phyloP scores from a whole-genome alignment of 1,139 yeast genomes.

The Sugiyamaella paludigena region DNA sequence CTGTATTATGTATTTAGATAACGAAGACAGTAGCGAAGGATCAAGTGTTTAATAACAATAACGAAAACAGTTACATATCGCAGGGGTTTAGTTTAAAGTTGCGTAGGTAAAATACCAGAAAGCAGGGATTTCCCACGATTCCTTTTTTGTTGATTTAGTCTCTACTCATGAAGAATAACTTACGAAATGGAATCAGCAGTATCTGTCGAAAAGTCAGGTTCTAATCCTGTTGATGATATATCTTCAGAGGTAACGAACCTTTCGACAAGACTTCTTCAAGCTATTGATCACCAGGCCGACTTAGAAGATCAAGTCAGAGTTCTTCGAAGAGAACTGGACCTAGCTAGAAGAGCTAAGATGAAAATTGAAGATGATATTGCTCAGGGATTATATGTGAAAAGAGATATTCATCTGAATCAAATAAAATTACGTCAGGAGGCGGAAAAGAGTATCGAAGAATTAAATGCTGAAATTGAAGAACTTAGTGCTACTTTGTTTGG shows the following conservation, averaged over 20 bases:
- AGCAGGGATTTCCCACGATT: too few species aligned
- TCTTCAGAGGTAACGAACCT: slow-evolving; percentile 31
- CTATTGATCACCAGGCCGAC: slow-evolving; percentile 39
- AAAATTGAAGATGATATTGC: slow-evolving; percentile 28
- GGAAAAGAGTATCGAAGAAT: slow-evolving; percentile 50
- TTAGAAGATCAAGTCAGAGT: slow-evolving; percentile 37
- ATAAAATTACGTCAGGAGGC: slow-evolving; percentile 40
- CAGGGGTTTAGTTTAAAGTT: too few species aligned
- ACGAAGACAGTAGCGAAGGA: too few species aligned
- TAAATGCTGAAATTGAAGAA: slow-evolving; percentile 69
- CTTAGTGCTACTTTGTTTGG: slow-evolving; percentile 63
- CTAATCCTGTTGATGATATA: background rate
- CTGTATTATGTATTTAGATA: too few species aligned
- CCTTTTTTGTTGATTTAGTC: too few species aligned
- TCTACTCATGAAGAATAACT: too few species aligned
- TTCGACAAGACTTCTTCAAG: slow-evolving; percentile 38
- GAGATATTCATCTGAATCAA: slow-evolving; percentile 26
- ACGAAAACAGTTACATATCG: too few species aligned
- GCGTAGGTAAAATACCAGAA: too few species aligned
- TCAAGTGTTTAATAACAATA: too few species aligned
- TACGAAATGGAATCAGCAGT: too few species aligned
- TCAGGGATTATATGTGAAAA: slow-evolving; percentile 27
- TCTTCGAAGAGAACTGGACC: slow-evolving; percentile 32
- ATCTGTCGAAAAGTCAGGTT: too few species aligned
- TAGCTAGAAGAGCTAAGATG: slow-evolving; percentile 29